Evolutionary conservation across 495 filamentous ascomycete species (phyloP).

Genomic region (Astrothelium macrocarpum): DNA sequence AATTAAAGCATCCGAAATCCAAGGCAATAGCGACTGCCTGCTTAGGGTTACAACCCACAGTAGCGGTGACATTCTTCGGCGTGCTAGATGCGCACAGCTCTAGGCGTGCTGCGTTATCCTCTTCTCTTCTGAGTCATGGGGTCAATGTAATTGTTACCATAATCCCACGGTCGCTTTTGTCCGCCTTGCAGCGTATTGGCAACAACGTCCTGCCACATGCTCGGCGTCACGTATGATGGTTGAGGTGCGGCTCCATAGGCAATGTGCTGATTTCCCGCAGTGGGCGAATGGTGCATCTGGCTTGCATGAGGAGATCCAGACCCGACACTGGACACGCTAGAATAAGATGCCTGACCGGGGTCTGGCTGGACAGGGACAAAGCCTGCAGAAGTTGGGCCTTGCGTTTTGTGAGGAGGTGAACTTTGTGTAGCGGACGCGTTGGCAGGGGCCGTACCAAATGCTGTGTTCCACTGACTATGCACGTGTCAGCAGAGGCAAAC

Average conservation of each 20-base stretch:
- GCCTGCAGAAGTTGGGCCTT: conserved; percentile 28
- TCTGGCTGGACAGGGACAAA: neutral
- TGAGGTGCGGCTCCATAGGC: conserved; percentile 14
- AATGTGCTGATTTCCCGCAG: conserved; percentile 16
- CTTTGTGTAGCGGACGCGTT: conserved; percentile 22
- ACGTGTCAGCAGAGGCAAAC: conserved; percentile 9
- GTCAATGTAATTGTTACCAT: conserved; percentile 21
- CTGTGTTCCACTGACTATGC: conserved; percentile 81
- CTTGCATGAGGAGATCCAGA: neutral
- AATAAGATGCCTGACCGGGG: neutral
- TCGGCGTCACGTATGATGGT: conserved; percentile 56
- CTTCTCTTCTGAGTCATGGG: conserved; percentile 10
- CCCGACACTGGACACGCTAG: neutral
- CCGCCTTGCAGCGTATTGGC: conserved; percentile 78
- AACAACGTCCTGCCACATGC: conserved; percentile 94
- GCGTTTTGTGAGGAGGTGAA: conserved; percentile 33
- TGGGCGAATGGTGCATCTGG: conserved; percentile 4
- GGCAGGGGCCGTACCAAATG: conserved; percentile 58
- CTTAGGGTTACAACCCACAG: too few relatives aligned
- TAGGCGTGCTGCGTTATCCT: neutral
- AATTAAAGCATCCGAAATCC: too few relatives aligned
- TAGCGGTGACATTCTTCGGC: too few relatives aligned
- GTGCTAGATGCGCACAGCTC: too few relatives aligned
- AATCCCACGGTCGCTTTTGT: conserved; percentile 66
- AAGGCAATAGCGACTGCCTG: too few relatives aligned